Evolutionary conservation across 2,329 filamentous ascomycete genomes (phyloP), one percentile per base, ranked within the genome.

Genomic region (Botrytis medusae): DNA sequence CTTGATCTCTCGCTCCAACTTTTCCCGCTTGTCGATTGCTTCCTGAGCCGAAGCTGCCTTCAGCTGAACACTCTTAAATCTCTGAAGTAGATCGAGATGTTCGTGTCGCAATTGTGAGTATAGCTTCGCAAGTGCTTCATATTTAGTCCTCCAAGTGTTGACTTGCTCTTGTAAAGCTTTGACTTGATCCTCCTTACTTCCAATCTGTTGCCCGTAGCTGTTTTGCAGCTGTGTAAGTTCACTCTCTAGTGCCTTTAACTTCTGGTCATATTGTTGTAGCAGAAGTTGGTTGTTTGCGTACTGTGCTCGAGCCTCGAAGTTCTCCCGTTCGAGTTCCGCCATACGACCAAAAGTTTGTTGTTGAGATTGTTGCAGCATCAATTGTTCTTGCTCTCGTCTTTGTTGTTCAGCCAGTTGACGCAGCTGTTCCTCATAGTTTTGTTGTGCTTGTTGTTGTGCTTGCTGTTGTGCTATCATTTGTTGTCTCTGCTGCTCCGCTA

Each of bases 21-120:
- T 97, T 85, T 99, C 96, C 14, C 95, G 91, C 78, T 89, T 91
- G 73, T 98, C 96, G 76, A 98, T 97, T 1, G 96, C 96, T 84
- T 99, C 96, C 81, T 98, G 95, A 0, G 96, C 96, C 8, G 95
- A 98, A 25, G 95, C 94, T 2, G 96, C 96, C 86, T 98, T 99
- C 76, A 98, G 87, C 82, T 98, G 97, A 54, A 98, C 93, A 10
- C 91, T 87, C 87, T 99, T 99, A 84, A 97, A 98, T 81, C 97
- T 98, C 81, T 97, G 93, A 62, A 99, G 86, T 22, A 99, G 88
- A 80, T 98, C 95, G 46, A 99, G 86, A 84, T 99, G 96, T 83
- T 99, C 96, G 77, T 96, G 92, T 70, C 96, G 92, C 75, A 99
- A 86, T 83, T 99, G 96, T 12, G 95, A 98, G 84, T 99, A 99